Evolutionary conservation across 2,329 filamentous ascomycete genomes (phyloP).

Genomic region (Cordyceps tenuipes): DNA sequence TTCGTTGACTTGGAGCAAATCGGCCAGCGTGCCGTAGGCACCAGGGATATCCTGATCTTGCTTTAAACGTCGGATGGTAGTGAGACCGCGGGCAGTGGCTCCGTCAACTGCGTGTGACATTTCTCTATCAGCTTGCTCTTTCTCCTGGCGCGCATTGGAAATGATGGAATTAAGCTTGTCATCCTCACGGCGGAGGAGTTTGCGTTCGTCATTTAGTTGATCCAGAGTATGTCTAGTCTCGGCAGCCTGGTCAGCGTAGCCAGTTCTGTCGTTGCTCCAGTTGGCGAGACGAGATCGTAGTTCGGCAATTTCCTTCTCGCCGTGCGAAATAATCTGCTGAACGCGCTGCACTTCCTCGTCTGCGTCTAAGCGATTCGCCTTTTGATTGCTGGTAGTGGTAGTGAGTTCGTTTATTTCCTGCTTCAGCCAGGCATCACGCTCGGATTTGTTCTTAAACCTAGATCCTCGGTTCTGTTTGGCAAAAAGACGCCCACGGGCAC

Average conservation of each 20-base stretch:
- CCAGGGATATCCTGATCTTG: constrained; percentile 71
- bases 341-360: constrained; percentile 72
- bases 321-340: constrained; percentile 58
- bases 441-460: constrained; percentile 78
- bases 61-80: constrained; percentile 78
- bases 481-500: constrained; percentile 68
- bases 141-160: constrained; percentile 65
- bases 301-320: constrained; percentile 64
- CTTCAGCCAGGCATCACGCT: constrained; percentile 76
- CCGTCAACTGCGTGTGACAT: constrained; percentile 83
- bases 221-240: constrained; percentile 72
- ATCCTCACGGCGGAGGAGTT: constrained; percentile 80
- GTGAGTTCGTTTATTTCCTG: constrained; percentile 76
- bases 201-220: constrained; percentile 75
- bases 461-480: constrained; percentile 86
- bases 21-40: constrained; percentile 85
- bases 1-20: constrained; percentile 81
- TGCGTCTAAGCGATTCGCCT: constrained; percentile 75
- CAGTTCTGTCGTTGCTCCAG: constrained; percentile 65
- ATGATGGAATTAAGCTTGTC: constrained; percentile 77
- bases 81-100: constrained; percentile 76
- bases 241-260: constrained; percentile 65
- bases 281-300: constrained; percentile 68
- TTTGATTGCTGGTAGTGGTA: constrained; percentile 66
- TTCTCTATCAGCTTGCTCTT: constrained; percentile 66